phyloP scores from a whole-genome alignment of 805 yeast genomes.

The Candida ipomoeae region DNA sequence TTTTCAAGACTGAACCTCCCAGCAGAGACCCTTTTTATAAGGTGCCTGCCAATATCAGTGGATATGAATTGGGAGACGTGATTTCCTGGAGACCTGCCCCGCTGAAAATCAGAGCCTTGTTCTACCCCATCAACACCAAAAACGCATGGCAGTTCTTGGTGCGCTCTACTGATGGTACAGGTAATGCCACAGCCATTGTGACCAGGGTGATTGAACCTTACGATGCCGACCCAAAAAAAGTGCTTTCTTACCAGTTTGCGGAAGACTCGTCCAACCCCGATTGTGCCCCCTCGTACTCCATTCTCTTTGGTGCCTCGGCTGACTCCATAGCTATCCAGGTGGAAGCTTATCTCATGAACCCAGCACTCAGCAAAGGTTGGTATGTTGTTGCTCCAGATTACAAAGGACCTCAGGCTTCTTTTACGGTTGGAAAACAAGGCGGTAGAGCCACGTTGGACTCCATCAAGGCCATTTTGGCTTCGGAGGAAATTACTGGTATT shows the following conservation, averaged over 20 bases:
- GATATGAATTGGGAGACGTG: slow-evolving; percentile 8
- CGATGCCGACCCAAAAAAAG: slow-evolving; percentile 20
- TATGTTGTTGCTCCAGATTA: slow-evolving; percentile 32
- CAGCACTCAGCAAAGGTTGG: slow-evolving; percentile 25
- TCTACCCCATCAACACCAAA: slow-evolving; percentile 7
- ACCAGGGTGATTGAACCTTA: slow-evolving; percentile 22
- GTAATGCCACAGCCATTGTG: slow-evolving; percentile 20
- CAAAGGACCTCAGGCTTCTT: slow-evolving; percentile 31
- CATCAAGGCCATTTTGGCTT: slow-evolving; percentile 23
- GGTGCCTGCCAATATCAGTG: slow-evolving; percentile 5
- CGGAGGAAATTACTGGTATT: slow-evolving; percentile 19
- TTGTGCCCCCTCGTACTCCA: slow-evolving; percentile 22
- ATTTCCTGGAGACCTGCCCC: slow-evolving; percentile 9
- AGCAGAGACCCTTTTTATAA: slow-evolving; percentile 9
- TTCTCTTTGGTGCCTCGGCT: slow-evolving; percentile 12
- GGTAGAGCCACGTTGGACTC: slow-evolving; percentile 30
- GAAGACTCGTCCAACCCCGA: slow-evolving; percentile 20
- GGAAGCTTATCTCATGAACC: slow-evolving; percentile 13
- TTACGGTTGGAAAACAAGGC: slow-evolving; percentile 28
- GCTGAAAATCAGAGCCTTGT: slow-evolving; percentile 3
- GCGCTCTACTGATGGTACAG: slow-evolving; percentile 20
- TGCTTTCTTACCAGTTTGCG: slow-evolving; percentile 19
- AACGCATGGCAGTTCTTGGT: slow-evolving; percentile 22
- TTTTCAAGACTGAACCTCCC: slow-evolving; percentile 2
- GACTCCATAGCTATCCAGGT: slow-evolving; percentile 14